Evolutionary conservation across 805 yeast genomes (phyloP), one percentile per base, ranked within the genome.

Genomic region (Candida fluviatilis): DNA sequence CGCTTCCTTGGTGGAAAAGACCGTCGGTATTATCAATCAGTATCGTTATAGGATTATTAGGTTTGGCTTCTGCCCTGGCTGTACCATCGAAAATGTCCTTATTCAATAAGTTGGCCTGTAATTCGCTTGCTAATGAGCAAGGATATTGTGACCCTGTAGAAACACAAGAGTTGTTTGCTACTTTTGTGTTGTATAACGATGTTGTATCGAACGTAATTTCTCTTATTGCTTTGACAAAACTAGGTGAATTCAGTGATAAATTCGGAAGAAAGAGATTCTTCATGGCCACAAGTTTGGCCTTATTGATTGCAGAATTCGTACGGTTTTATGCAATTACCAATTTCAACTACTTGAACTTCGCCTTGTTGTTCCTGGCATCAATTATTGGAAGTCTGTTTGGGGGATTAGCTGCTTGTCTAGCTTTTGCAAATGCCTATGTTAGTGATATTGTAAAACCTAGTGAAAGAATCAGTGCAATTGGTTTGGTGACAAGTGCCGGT

Each of bases 371-470:
- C 13, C 21, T 66, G 0, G 62, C 75, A 1, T 63, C 64, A 6
- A 38, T 69, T 2, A 30, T 80, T 4, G 69, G 68, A 27, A 66
- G 78, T 11, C 39, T 73, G 4, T 75, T 79, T 11, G 95, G 95
- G 16, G 80, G 85, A 0, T 35, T 71, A 5, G 54, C 75, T 38
- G 69, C 78, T 4, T 45, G 79, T 18, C 49, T 78, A 36, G 76
- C 82, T 4, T 59, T 82, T 21, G 64, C 76, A 10, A 78, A 77
- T 49, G 74, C 88, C 38, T 86, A 84, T 51, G 67, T 83, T n/a
- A 67, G 84, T 2, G 95, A 87, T 58, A 74, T 84, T 33, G 78
- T 77, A 5, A 78, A 76, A 11, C 70, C 84, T 0, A 64, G 62
- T 21, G 65, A 71, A 34, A 62, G 93, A 41, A 69, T 75, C 7